Conservation (phyloP, 2,329 filamentous ascomycete genomes). For the Cucurbitaria berberidis region DNA sequence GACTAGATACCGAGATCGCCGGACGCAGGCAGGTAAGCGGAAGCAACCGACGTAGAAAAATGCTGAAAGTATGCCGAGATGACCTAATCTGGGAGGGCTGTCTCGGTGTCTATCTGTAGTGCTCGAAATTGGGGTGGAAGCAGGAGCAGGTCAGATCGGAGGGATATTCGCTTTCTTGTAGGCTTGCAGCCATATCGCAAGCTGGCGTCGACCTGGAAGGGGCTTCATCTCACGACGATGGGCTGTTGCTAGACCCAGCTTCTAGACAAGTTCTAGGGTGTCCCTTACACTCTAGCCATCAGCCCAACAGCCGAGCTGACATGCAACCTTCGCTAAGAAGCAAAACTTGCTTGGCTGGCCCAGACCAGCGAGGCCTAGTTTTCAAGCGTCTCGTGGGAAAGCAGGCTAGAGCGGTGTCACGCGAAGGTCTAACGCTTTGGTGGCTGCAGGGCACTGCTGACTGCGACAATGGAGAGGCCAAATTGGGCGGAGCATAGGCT, state of each 20-base stretch:
- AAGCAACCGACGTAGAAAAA: background rate
- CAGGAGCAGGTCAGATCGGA: conserved; percentile 9
- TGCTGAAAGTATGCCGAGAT: conserved; percentile 4
- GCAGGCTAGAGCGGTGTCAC: conserved; percentile 24
- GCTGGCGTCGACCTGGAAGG: conserved; percentile 21
- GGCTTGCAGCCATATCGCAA: conserved; percentile 12
- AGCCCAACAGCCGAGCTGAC: conserved; percentile 38
- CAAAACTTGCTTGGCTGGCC: conserved; percentile 25
- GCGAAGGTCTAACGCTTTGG: conserved; percentile 22
- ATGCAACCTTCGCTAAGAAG: conserved; percentile 29
- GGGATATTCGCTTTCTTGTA: conserved; percentile 36
- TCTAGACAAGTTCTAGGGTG: conserved; percentile 39
- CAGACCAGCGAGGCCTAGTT: conserved; percentile 20
- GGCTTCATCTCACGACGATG: conserved; percentile 24
- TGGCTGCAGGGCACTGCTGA: conserved; percentile 29
- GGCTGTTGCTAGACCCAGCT: conserved; percentile 28
- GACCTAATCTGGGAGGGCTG: background rate
- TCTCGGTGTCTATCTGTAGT: conserved; percentile 1
- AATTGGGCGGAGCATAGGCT: conserved; percentile 3
- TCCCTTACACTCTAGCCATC: conserved; percentile 27
- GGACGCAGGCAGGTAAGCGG: conserved; percentile 2
- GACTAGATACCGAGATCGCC: conserved; percentile 20
- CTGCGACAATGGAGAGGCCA: conserved; percentile 3
- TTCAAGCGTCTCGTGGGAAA: conserved; percentile 18
- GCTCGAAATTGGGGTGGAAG: conserved; percentile 3